These are phyloP conservation scores for Penstemon eatonii DNA, from an alignment of 257 asterid genomes.

Conservation along the genomic window DNA sequence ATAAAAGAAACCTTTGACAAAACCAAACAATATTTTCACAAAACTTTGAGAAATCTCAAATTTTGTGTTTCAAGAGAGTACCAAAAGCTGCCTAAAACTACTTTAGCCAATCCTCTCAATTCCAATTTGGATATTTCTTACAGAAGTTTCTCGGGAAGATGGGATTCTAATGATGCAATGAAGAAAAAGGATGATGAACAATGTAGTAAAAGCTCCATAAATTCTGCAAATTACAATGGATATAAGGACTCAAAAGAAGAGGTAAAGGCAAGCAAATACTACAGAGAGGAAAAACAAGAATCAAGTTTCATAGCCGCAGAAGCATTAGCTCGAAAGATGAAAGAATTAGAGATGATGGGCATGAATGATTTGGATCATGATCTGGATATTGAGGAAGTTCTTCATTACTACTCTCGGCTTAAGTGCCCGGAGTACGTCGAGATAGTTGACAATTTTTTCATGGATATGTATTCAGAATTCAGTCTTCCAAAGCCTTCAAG, in stretches of 20 bases:
- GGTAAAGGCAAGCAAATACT: slow-evolving; percentile 25
- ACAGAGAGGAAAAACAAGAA: slow-evolving; percentile 23
- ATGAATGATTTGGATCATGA: slow-evolving; percentile 57
- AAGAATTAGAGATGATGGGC: slow-evolving; percentile 69
- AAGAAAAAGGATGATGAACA: slow-evolving; percentile 34
- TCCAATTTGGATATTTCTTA: slow-evolving; percentile 36
- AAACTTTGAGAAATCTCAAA: slow-evolving; percentile 44
- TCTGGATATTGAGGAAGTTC: slow-evolving; percentile 72
- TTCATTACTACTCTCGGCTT: slow-evolving; percentile 60
- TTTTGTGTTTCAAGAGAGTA: slow-evolving; percentile 37
- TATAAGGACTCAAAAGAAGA: slow-evolving; percentile 31
- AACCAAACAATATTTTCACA: slow-evolving; percentile 47
- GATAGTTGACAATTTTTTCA: slow-evolving; percentile 53
- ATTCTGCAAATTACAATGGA: slow-evolving; percentile 30
- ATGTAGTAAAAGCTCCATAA: slow-evolving; percentile 30
- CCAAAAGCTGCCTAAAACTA: slow-evolving; percentile 42
- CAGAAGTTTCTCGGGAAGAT: slow-evolving; percentile 37
- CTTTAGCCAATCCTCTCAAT: slow-evolving; percentile 32
- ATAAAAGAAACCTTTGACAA: slow-evolving; percentile 46
- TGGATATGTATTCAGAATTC: slow-evolving; percentile 46
- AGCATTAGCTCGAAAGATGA: slow-evolving; percentile 51
- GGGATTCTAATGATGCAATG: slow-evolving; percentile 26
- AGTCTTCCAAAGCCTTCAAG: slow-evolving; percentile 20
- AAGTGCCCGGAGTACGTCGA: slow-evolving; percentile 59
- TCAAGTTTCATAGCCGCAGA: slow-evolving; percentile 25